phyloP scores from a whole-genome alignment of 805 yeast species.

The Wickerhamomyces subpelliculosus region DNA sequence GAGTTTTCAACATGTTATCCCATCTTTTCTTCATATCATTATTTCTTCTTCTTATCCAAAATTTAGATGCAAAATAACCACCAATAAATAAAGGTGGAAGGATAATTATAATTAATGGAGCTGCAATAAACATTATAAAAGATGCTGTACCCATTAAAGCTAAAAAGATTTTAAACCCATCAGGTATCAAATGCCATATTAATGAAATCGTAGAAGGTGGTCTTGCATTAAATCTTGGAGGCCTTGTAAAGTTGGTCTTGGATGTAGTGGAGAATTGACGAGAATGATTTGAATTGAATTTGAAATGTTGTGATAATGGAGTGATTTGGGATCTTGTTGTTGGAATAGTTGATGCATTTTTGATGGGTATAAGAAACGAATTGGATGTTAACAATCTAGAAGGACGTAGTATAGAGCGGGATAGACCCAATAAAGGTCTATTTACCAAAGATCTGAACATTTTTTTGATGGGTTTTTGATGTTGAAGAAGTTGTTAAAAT shows the following conservation, averaged over 20 bases:
- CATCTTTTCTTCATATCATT: slow-evolving; percentile 11
- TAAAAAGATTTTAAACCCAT: slow-evolving; percentile 5
- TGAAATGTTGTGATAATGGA: not conserved
- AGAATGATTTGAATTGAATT: not conserved
- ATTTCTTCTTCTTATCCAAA: slow-evolving; percentile 5
- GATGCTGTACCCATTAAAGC: slow-evolving; percentile 8
- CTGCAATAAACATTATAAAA: slow-evolving; percentile 10
- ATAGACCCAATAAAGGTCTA: too few species aligned
- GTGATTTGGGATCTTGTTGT: not conserved
- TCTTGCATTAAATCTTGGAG: slow-evolving; percentile 12
- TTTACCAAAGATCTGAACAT: not conserved
- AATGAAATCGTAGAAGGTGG: slow-evolving; percentile 7
- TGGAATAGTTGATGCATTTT: not conserved
- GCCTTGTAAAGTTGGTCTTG: not conserved
- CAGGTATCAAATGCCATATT: slow-evolving; percentile 8
- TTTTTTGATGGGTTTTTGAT: too few species aligned
- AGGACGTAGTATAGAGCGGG: too few species aligned
- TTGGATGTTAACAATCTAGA: too few species aligned
- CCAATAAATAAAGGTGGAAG: slow-evolving; percentile 19
- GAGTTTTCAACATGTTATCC: slow-evolving; percentile 8
- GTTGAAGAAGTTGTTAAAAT: too few species aligned
- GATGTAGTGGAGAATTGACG: not conserved
- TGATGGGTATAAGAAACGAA: too few species aligned
- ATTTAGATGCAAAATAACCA: slow-evolving; percentile 9
- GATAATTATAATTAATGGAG: slow-evolving; percentile 17